Evolutionary conservation across 208 protist species (phyloP).

Genomic region (Leptomonas pyrrhocoris): DNA sequence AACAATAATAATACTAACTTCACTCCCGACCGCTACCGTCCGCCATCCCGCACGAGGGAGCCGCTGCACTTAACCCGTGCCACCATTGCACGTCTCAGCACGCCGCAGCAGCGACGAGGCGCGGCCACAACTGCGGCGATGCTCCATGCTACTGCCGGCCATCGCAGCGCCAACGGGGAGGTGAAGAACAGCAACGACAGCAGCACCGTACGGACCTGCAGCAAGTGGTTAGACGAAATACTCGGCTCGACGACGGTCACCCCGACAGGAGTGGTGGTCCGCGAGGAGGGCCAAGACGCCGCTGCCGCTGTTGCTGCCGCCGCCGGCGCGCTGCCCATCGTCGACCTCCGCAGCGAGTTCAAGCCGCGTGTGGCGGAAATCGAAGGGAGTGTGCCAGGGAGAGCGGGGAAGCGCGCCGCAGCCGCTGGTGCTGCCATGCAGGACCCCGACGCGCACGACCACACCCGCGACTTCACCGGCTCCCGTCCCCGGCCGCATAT

Average conservation of each 20-base stretch:
- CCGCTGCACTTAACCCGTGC: conserved; percentile 23
- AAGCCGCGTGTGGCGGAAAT: conserved; percentile 27
- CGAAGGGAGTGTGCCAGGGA: background rate
- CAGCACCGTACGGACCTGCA: conserved; percentile 32
- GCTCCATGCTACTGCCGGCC: conserved; percentile 12
- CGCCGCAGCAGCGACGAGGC: conserved; percentile 18
- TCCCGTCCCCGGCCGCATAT: conserved; percentile 46
- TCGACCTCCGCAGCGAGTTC: conserved; percentile 67
- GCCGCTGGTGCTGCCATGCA: conserved; percentile 9
- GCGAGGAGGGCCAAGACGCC: conserved; percentile 7
- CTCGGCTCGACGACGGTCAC: conserved; percentile 34
- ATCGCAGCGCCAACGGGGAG: conserved; percentile 13
- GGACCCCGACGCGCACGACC: conserved; percentile 9
- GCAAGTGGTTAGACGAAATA: conserved; percentile 45
- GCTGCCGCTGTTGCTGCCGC: conserved; percentile 11
- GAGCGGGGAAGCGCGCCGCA: background rate
- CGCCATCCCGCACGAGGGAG: conserved; percentile 24
- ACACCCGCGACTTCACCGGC: conserved; percentile 31
- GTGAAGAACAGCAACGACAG: conserved; percentile 14
- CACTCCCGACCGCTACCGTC: conserved; percentile 6
- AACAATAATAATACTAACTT: conserved; percentile 5
- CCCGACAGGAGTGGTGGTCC: conserved; percentile 13
- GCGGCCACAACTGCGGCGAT: background rate
- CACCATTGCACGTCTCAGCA: conserved; percentile 31
- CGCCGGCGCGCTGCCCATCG: conserved; percentile 37